Evolutionary conservation across 768 basidiomycete genomes (phyloP), one percentile per base, ranked within the genome.

Genomic region (Auricularia sp.): DNA sequence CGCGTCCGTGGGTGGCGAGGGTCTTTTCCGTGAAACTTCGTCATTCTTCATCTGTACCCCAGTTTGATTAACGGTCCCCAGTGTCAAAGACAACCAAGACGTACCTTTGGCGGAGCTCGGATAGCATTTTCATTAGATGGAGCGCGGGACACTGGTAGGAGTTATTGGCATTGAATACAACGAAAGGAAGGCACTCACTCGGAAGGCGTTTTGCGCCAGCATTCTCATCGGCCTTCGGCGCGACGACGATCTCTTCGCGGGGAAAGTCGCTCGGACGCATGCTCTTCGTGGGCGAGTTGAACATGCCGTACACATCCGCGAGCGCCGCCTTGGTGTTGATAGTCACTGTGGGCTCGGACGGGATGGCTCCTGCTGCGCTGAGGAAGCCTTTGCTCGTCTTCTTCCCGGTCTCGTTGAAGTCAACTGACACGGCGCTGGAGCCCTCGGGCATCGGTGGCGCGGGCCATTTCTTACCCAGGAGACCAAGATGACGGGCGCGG

Each of bases 321-420:
- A 97, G 81, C 3, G 97, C 97, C 68, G 93, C 92, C 73, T 94
- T 95, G 35, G 97, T 99, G 73, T 97, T 97, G 70, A 98, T 93
- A 0, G 97, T 99, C 5, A 98, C 88, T 0, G 92, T 93, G 3
- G 91, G 90, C 73, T 93, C 91, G 16, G 78, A 79, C 13, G 62
- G 47, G 34, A 68, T 66, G 36, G 58, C 44, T 11, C 24, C 21
- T 16, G 75, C 81, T 35, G 74, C 76, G 65, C 77, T 72, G 47
- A 78, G 72, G 37, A 81, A 68, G 66, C 80, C 76, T 77, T 39
- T 63, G 36, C 33, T 62, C 44, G 81, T 75, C 68, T 78, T 82
- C 62, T 76, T 75, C 3, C 81, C 83, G 63, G 83, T 83, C 65
- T 85, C 86, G 62, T 85, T 83, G 73, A 89, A 88, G 64, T 86